phyloP scores from a whole-genome alignment of 2,329 filamentous ascomycete genomes.

The Phoma sp. region DNA sequence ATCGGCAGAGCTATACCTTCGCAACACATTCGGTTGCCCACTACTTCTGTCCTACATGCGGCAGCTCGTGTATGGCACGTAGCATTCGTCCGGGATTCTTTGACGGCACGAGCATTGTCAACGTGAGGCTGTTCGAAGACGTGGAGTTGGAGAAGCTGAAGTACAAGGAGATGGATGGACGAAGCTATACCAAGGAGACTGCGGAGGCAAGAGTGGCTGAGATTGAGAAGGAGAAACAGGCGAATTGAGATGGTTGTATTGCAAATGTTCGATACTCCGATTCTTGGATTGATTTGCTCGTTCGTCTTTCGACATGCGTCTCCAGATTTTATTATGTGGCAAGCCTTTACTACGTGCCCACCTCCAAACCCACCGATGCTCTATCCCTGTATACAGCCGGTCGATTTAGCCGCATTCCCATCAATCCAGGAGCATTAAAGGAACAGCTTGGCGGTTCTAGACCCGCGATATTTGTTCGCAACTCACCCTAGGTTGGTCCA shows the following conservation, averaged over 20 bases:
- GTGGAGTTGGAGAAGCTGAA: constrained; percentile 36
- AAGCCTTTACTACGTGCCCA: no score
- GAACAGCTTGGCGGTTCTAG: no score
- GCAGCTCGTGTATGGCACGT: constrained; percentile 31
- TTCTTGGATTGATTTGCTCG: neutral
- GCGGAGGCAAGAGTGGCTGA: constrained; percentile 8
- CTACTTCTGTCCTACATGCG: constrained; percentile 42
- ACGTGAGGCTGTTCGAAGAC: constrained; percentile 37
- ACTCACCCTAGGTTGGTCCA: no score
- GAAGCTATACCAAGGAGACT: constrained; percentile 21
- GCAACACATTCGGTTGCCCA: constrained; percentile 23
- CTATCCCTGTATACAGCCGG: no score
- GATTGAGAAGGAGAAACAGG: constrained; percentile 1
- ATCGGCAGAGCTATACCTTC: constrained; percentile 30
- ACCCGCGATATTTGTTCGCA: no score
- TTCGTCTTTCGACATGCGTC: no score
- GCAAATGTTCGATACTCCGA: neutral
- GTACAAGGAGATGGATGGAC: constrained; percentile 33
- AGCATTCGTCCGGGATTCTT: constrained; percentile 24
- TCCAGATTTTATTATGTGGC: no score
- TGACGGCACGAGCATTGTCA: constrained; percentile 29
- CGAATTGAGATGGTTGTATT: neutral
- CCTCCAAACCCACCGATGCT: no score
- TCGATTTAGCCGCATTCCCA: no score
- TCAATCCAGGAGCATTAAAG: no score